phyloP scores from a whole-genome alignment of 202 grass and related monocot species.

The Panicum virgatum region DNA sequence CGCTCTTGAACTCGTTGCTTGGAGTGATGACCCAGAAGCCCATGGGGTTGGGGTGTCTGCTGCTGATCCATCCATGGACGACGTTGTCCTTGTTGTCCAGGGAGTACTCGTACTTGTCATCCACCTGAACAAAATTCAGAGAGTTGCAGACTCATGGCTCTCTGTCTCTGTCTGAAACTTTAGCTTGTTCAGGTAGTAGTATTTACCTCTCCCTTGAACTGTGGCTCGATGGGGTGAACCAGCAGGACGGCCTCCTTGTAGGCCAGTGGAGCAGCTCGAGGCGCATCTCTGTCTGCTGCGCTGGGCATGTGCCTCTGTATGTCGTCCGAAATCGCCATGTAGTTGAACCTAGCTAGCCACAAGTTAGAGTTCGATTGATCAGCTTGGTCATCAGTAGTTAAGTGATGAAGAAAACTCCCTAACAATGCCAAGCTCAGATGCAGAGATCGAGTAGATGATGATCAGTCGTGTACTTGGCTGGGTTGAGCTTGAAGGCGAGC shows the following conservation, averaged over 20 bases:
- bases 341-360: conserved; percentile 46
- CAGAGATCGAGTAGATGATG: neutral
- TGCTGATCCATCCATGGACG: conserved; percentile 81
- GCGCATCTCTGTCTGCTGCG: conserved; percentile 32
- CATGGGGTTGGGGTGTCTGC: conserved; percentile 10
- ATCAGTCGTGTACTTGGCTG: conserved; percentile 22
- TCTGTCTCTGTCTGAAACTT: no score
- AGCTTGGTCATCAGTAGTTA: neutral
- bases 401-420: no score
- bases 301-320: conserved; percentile 70
- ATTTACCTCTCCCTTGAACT: conserved; percentile 72
- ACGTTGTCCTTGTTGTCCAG: conserved; percentile 65
- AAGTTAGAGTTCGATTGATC: neutral
- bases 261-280: conserved; percentile 36
- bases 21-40: conserved; percentile 92
- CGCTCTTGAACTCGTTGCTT: conserved; percentile 72
- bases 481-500: conserved; percentile 73
- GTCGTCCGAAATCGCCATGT: conserved; percentile 72
- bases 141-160: no score
- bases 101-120: conserved; percentile 88
- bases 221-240: conserved; percentile 41
- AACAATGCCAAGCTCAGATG: neutral
- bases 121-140: conserved; percentile 51
- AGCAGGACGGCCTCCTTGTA: conserved; percentile 77
- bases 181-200: no score